phyloP scores from a whole-genome alignment of 2,329 filamentous ascomycete species.

The Epichloe gansuensis region DNA sequence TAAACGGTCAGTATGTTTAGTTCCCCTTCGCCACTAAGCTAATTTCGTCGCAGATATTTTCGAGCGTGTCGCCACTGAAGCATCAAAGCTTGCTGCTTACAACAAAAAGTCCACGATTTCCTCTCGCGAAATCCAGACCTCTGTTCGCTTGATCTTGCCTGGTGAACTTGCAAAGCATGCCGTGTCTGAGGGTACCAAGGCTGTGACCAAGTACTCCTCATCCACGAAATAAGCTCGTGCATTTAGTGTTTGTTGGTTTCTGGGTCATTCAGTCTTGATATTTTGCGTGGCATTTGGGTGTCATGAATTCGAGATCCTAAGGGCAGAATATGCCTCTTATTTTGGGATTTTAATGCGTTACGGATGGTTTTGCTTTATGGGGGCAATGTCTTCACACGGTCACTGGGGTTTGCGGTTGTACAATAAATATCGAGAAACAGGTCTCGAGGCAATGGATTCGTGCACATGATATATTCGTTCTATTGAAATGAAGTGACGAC shows the following conservation, averaged over 20 bases:
- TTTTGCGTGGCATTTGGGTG: conserved; percentile 44
- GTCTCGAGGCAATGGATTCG: conserved; percentile 49
- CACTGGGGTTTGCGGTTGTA: conserved; percentile 60
- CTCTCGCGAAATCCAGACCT: conserved; percentile 98
- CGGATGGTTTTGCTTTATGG: conserved; percentile 55
- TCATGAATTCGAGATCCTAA: conserved; percentile 41
- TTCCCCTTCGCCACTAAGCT: too few species aligned
- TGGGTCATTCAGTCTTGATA: conserved; percentile 38
- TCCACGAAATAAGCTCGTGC: conserved; percentile 81
- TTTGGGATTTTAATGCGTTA: conserved; percentile 59
- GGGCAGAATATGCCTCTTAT: conserved; percentile 17
- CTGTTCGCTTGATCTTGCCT: conserved; percentile 92
- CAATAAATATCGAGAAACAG: conserved; percentile 55
- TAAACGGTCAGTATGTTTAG: conserved; percentile 60
- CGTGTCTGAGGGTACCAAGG: conserved; percentile 98
- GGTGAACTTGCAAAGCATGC: conserved; percentile 99
- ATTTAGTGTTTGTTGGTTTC: conserved; percentile 35
- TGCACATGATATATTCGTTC: conserved; percentile 38
- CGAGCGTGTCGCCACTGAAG: conserved; percentile 96
- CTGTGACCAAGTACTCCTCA: conserved; percentile 99
- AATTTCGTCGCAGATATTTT: conserved; percentile 63
- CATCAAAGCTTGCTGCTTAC: conserved; percentile 97
- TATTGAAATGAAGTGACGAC: background rate
- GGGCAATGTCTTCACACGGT: conserved; percentile 58
- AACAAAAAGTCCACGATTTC: conserved; percentile 99